Evolutionary conservation across 2,329 filamentous ascomycete genomes (phyloP).

Genomic region (Leptographium wingfieldii): DNA sequence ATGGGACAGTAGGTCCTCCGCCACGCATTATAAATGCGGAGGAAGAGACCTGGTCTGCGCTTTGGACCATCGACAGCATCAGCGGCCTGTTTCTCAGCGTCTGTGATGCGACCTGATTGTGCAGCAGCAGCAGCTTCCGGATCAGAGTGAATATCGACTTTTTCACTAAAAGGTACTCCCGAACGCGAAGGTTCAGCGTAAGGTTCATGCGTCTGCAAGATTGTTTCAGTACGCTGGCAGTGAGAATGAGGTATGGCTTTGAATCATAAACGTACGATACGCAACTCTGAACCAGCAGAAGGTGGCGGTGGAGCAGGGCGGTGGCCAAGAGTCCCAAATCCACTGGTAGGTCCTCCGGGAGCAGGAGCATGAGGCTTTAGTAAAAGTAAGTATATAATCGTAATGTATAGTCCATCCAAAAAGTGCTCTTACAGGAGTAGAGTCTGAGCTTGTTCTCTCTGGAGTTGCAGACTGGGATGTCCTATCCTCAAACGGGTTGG

Average conservation of each 20-base stretch:
- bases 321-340: neutral
- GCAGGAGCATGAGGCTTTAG: neutral
- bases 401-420: neutral
- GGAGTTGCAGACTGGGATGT: neutral
- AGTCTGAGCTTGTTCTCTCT: neutral
- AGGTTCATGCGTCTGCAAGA: neutral
- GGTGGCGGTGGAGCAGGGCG: constrained; percentile 1
- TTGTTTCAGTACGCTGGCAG: neutral
- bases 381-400: neutral
- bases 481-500: neutral
- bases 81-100: neutral
- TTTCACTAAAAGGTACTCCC: neutral
- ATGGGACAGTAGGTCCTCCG: constrained; percentile 1
- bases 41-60: neutral
- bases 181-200: neutral
- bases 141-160: neutral
- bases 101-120: neutral
- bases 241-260: neutral
- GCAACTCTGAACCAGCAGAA: neutral
- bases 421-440: neutral
- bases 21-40: neutral
- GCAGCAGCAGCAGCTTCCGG: neutral
- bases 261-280: neutral
- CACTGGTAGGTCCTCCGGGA: neutral
- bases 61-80: neutral